A percentile compares a stretch with the other conserved stretches of the same genome.
phyloP scores from a whole-genome alignment of 768 basidiomycete genomes.

The Coprinellus aureogranulatus region DNA sequence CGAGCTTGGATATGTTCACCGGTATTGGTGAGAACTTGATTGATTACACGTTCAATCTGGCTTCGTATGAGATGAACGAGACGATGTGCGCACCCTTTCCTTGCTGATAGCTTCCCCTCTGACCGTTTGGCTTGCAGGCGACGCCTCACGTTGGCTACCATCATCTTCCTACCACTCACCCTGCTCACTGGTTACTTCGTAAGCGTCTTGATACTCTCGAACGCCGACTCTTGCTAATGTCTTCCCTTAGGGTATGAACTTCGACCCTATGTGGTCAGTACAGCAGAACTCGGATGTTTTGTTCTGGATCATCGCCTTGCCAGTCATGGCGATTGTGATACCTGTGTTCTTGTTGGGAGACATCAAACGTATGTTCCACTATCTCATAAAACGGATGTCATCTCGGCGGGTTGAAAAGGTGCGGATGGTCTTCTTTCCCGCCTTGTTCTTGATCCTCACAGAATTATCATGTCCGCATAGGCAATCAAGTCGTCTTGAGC shows the following conservation, averaged over 20 bases:
- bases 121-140: slow-evolving; percentile 39
- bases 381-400: slow-evolving; percentile 41
- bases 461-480: too few relatives aligned
- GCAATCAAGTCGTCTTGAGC: too few relatives aligned
- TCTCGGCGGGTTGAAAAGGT: slow-evolving; percentile 32
- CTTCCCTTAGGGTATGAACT: slow-evolving; percentile 62
- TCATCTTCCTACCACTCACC: slow-evolving; percentile 70
- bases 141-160: slow-evolving; percentile 63
- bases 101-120: not conserved
- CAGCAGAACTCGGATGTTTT: slow-evolving; percentile 44
- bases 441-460: too few relatives aligned
- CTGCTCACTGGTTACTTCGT: slow-evolving; percentile 68
- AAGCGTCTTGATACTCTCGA: too few relatives aligned
- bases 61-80: slow-evolving; percentile 74
- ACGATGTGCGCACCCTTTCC: slow-evolving; percentile 50
- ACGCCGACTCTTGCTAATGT: too few relatives aligned
- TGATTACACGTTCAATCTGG: slow-evolving; percentile 72
- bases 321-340: slow-evolving; percentile 52
- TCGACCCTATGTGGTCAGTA: slow-evolving; percentile 49
- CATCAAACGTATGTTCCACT: slow-evolving; percentile 43
- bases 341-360: slow-evolving; percentile 54
- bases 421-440: not conserved
- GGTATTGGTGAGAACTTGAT: slow-evolving; percentile 71
- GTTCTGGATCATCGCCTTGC: slow-evolving; percentile 69
- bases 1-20: slow-evolving; percentile 71